Conservation (phyloP, 1,284 basidiomycete genomes). For the Sporisorium exsertum region DNA sequence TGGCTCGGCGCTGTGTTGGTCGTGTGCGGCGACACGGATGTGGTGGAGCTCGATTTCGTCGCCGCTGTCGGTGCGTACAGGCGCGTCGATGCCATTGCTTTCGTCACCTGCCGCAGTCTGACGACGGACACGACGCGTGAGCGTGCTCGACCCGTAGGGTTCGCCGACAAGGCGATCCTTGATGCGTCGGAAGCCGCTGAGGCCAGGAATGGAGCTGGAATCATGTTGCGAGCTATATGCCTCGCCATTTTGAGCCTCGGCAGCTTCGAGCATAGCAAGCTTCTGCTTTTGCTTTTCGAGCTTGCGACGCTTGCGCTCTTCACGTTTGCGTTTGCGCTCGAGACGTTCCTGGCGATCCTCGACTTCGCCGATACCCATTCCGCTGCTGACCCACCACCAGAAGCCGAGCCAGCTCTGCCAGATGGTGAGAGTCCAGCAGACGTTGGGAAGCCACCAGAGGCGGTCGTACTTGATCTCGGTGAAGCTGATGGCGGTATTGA, state of each 20-base stretch:
- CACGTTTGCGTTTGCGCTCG: slow-evolving; percentile 53
- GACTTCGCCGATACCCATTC: slow-evolving; percentile 69
- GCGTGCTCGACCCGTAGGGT: slow-evolving; percentile 19
- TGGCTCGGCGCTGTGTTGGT: slow-evolving; percentile 5
- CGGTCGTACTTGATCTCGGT: slow-evolving; percentile 66
- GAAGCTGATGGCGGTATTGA: slow-evolving; percentile 67
- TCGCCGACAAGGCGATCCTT: slow-evolving; percentile 48
- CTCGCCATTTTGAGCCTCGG: slow-evolving; percentile 30
- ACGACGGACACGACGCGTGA: slow-evolving; percentile 39
- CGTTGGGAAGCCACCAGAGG: slow-evolving; percentile 66
- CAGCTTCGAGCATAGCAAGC: slow-evolving; percentile 31
- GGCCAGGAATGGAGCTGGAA: slow-evolving; percentile 47
- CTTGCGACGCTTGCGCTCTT: slow-evolving; percentile 51
- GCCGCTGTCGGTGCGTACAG: slow-evolving; percentile 7
- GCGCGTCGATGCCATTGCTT: slow-evolving; percentile 8
- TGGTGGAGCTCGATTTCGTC: slow-evolving; percentile 48
- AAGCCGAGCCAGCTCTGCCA: slow-evolving; percentile 69
- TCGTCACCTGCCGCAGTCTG: slow-evolving; percentile 16
- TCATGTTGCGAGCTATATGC: slow-evolving; percentile 44
- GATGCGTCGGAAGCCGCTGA: slow-evolving; percentile 49
- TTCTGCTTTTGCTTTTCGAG: slow-evolving; percentile 48
- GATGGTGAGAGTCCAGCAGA: slow-evolving; percentile 67
- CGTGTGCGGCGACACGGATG: slow-evolving; percentile 24
- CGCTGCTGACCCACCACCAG: slow-evolving; percentile 69
- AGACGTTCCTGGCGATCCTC: slow-evolving; percentile 63